Evolutionary conservation across 2,329 filamentous ascomycete genomes (phyloP).

Genomic region (Amylocarpus encephaloides): DNA sequence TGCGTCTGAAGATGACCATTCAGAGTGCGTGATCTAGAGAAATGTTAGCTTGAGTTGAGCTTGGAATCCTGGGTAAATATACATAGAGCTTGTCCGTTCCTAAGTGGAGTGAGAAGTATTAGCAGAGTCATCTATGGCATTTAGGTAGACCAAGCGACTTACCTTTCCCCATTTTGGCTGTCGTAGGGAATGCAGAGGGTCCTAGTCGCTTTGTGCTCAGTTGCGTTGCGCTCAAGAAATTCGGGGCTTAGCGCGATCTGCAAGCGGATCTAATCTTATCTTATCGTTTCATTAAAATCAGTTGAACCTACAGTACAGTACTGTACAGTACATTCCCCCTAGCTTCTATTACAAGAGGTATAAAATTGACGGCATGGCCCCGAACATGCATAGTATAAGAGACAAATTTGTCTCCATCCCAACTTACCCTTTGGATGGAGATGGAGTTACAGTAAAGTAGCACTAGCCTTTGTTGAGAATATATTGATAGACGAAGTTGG

Average conservation of each 20-base stretch:
- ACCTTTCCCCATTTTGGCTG: conserved; percentile 27
- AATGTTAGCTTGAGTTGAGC: conserved; percentile 4
- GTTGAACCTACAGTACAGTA: no score
- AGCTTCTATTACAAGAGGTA: no score
- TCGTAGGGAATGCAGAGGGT: neutral
- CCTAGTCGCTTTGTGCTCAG: neutral
- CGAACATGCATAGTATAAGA: no score
- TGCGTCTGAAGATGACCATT: conserved; percentile 89
- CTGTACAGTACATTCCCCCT: no score
- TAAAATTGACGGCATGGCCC: no score
- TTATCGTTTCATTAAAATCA: no score
- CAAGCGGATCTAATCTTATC: neutral
- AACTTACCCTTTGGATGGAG: no score
- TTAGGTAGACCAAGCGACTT: conserved; percentile 4
- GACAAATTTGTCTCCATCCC: no score
- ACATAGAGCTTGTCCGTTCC: conserved; percentile 48
- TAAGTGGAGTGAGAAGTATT: conserved; percentile 10
- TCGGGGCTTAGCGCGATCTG: neutral
- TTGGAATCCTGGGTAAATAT: conserved; percentile 6
- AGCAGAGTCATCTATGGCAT: neutral
- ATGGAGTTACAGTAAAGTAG: no score
- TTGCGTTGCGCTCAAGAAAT: neutral
- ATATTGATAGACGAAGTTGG: no score
- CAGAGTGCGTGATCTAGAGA: conserved; percentile 82
- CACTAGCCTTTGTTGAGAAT: no score